Evolutionary conservation across 106 monocot species (phyloP), one percentile per base, ranked within the genome.

Genomic region (Phalaenopsis equestris): DNA sequence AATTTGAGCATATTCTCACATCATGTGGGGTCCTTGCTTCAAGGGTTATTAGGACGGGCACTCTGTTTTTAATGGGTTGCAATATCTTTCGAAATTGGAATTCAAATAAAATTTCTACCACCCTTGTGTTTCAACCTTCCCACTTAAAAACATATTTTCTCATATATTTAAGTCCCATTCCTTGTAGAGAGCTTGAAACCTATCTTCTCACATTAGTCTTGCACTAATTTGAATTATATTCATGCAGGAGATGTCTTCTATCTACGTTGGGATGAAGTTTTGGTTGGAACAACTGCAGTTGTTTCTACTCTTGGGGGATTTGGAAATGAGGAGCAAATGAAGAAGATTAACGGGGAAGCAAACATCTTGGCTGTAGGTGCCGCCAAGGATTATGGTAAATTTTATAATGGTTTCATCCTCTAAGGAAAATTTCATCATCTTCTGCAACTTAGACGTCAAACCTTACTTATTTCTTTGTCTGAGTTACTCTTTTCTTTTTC

Each of bases 281-380:
- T 95, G 78, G 72, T 73, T 58, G 92, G 92, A 23, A 92, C 92
- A 72, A 95, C 95, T 24, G 87, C 95, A 67, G 90, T 92, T 72
- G 90, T 93, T 36, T 92, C 95, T 19, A 90, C 90, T 43, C 83
- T 95, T 58, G 95, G 95, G 80, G 95, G 95, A 36, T 90, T 95
- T 84, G 95, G 95, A 42, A 91, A 78, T 57, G 88, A 93, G 61
- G 93, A 96, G 58, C 93, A 96, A 36, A 96, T 96, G 96, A 96
- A 88, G 75, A 89, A 73, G 78, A 91, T 93, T 80, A 91, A 96
- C 81, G 93, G 96, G 2, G 96, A 96, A 73, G 93, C 96, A 21
- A 96, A 93, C 83, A 81, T 93, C 76, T 80, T 91, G 76, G 84
- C 96, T 76, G 84, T 93, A 4, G 77, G 75, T 82, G 93, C 91